Conservation (phyloP, 768 basidiomycete species). For the Tylopilus vinaceipallidus region DNA sequence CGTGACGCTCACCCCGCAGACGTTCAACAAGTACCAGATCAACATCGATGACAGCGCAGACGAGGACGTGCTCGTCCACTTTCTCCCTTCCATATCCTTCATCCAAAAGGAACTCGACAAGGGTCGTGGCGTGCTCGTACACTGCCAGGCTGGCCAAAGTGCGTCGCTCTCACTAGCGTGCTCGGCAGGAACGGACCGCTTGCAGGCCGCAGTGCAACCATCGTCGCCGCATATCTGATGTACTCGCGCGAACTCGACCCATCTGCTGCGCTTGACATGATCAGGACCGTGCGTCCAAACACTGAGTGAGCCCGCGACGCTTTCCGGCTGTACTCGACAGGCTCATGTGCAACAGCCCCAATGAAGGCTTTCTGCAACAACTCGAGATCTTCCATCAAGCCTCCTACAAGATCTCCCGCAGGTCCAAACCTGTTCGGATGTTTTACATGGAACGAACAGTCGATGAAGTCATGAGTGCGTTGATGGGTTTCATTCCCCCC, state of each 20-base stretch:
- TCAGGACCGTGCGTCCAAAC: slow-evolving; percentile 61
- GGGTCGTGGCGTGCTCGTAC: slow-evolving; percentile 76
- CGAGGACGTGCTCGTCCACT: slow-evolving; percentile 74
- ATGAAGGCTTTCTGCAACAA: slow-evolving; percentile 77
- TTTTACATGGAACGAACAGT: slow-evolving; percentile 80
- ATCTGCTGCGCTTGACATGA: slow-evolving; percentile 63
- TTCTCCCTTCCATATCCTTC: slow-evolving; percentile 79
- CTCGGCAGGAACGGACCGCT: slow-evolving; percentile 6
- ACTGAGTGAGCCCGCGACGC: slow-evolving; percentile 56
- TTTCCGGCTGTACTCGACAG: neutral
- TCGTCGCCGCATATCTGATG: slow-evolving; percentile 90
- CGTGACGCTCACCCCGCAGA: slow-evolving; percentile 41
- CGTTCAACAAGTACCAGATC: slow-evolving; percentile 77
- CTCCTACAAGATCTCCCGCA: slow-evolving; percentile 61
- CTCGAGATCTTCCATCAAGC: slow-evolving; percentile 77
- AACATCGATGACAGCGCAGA: slow-evolving; percentile 73
- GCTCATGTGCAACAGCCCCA: slow-evolving; percentile 57
- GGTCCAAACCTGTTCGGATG: slow-evolving; percentile 70
- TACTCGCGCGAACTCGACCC: slow-evolving; percentile 57
- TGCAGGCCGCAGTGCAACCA: slow-evolving; percentile 77
- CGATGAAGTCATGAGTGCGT: slow-evolving; percentile 78
- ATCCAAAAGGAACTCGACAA: slow-evolving; percentile 78
- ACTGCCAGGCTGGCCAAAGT: slow-evolving; percentile 91
- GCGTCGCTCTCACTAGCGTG: slow-evolving; percentile 31
- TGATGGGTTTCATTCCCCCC: slow-evolving; percentile 12